Percentiles rank a stretch among this genome's conserved stretches.
These are phyloP conservation scores for Diaporthe citrichinensis DNA, from an alignment of 2,329 filamentous ascomycete genomes.

Conservation along the genomic window DNA sequence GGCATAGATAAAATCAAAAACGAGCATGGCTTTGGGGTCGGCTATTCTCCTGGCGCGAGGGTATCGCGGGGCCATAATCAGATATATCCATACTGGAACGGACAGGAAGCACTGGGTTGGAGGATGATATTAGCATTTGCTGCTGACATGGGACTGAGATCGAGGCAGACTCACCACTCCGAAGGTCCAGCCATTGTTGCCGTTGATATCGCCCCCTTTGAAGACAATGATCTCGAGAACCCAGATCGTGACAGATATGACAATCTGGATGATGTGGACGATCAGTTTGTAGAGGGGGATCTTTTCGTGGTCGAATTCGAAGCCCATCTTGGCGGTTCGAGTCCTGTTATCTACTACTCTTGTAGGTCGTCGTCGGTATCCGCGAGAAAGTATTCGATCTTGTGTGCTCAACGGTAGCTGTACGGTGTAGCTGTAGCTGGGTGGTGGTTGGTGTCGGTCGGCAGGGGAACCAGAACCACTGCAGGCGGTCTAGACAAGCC, in stretches of 20 bases:
- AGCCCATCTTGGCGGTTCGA: slow-evolving; percentile 50
- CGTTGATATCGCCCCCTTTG: slow-evolving; percentile 64
- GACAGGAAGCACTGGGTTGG: slow-evolving; percentile 72
- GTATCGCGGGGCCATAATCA: slow-evolving; percentile 75
- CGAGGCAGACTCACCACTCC: slow-evolving; percentile 65
- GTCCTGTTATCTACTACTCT: not conserved
- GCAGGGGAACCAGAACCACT: slow-evolving; percentile 35
- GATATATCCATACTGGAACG: slow-evolving; percentile 75
- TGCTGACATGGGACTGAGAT: not conserved
- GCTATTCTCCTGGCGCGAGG: slow-evolving; percentile 73
- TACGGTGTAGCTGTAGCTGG: not conserved
- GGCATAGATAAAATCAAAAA: slow-evolving; percentile 69
- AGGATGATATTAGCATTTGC: slow-evolving; percentile 21
- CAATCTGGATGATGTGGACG: slow-evolving; percentile 69
- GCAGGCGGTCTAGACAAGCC: slow-evolving; percentile 34
- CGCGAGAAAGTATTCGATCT: slow-evolving; percentile 5
- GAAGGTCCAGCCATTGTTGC: slow-evolving; percentile 75
- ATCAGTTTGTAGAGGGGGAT: slow-evolving; percentile 70
- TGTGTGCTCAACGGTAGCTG: not conserved
- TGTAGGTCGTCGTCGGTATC: not conserved
- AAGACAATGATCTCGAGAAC: slow-evolving; percentile 73
- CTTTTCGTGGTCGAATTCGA: slow-evolving; percentile 68
- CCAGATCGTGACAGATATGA: slow-evolving; percentile 69
- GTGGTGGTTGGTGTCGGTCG: slow-evolving; percentile 27
- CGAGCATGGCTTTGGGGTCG: slow-evolving; percentile 73